phyloP scores from a whole-genome alignment of 2,329 filamentous ascomycete species.

The Chrysosporium keratinophilum region DNA sequence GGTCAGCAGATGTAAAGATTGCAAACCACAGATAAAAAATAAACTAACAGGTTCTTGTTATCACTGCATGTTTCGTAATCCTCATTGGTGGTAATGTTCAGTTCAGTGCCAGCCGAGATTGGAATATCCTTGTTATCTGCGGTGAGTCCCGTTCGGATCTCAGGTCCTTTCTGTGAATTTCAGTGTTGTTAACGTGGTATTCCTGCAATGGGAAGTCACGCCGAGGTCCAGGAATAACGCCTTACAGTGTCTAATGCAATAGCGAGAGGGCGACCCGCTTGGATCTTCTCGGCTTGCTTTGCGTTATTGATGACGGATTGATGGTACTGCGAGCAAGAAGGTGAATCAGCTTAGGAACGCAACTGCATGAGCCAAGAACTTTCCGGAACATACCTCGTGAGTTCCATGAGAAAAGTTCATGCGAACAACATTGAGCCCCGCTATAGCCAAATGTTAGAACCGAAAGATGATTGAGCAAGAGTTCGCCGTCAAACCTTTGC shows the following conservation, averaged over 20 bases:
- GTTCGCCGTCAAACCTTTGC: constrained; percentile 43
- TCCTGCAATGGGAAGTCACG: constrained; percentile 24
- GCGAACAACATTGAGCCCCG: constrained; percentile 93
- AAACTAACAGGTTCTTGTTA: constrained; percentile 79
- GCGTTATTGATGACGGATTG: constrained; percentile 97
- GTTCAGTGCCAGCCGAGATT: constrained; percentile 67
- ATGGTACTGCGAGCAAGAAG: constrained; percentile 56
- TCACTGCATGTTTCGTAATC: constrained; percentile 75
- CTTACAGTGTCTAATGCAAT: constrained; percentile 80
- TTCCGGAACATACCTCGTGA: constrained; percentile 51
- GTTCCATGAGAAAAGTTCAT: constrained; percentile 98
- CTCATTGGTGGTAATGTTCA: constrained; percentile 97
- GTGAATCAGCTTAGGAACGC: neutral
- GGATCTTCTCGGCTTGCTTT: constrained; percentile 67
- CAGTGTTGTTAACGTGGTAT: neutral
- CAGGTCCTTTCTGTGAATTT: constrained; percentile 57
- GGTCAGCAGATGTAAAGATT: neutral
- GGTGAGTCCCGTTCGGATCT: constrained; percentile 76
- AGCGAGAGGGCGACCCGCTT: constrained; percentile 76
- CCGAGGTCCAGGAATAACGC: constrained; percentile 18
- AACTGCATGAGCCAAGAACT: neutral
- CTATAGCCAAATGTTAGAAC: constrained; percentile 30
- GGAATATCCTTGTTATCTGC: constrained; percentile 62
- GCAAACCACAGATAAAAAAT: neutral
- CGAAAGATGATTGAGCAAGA: neutral